Evolutionary conservation across 1,284 basidiomycete species (phyloP), one percentile per base, ranked within the genome.

Genomic region (Calocybe gambosa): DNA sequence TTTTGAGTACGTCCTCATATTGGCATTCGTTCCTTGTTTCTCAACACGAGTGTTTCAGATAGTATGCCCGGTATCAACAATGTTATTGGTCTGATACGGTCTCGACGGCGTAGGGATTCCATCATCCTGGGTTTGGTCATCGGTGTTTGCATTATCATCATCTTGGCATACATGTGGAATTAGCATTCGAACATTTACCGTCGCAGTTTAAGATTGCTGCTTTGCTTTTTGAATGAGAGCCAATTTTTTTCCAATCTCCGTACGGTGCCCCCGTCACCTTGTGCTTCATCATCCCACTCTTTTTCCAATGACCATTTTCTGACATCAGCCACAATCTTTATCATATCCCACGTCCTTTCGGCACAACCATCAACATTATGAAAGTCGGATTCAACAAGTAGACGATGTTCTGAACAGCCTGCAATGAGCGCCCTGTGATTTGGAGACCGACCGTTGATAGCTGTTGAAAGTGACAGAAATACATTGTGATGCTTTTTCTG

Each of bases 61-160:
- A 85, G 89, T 26, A 87, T 99, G 64, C 95, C 96, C 8, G 94
- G 93, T 1, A 84, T 99, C 54, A 95, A 94, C 67, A 90, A 85
- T 51, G 67, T 99, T 45, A 75, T 99, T 46, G 77, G 80, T 1
- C 91, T 98, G 85, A 98, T 99, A 62, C 87, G 89, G 60, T 85
- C 90, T 6, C 79, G 95, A 42, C 77, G 95, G 54, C 77, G 93
- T 55, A 71, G 94, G 58, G 96, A 99, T 64, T 82, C 89, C 9
- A 77, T 96, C 55, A 93, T 99, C 55, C 67, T 99, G 60, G 95
- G 91, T 18, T 73, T 83, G 47, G 71, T 97, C 12, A 86, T 95
- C 55, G 93, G 88, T 7, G 59, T 88, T n/a, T 92, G 92, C 63
- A 74, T 85, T 29, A 70, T 99, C 26, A 64, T 89, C 26, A 67